phyloP scores from a whole-genome alignment of 2,329 filamentous ascomycete species.

The Ceratocystis cacaofunesta region DNA sequence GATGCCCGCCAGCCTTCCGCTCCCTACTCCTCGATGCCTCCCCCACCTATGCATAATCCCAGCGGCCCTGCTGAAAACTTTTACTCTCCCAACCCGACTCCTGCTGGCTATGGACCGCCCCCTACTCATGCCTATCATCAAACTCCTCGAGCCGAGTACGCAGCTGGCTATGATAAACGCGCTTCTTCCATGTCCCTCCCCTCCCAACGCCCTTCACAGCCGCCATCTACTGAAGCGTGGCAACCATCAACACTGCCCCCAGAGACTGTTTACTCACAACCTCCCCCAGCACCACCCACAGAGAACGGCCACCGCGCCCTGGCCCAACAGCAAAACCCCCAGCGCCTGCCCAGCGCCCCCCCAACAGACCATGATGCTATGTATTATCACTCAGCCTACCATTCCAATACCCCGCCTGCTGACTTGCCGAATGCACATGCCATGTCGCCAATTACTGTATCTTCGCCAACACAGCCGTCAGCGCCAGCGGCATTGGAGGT shows the following conservation, averaged over 20 bases:
- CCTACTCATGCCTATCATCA: constrained; percentile 8
- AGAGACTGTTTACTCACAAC: constrained; percentile 25
- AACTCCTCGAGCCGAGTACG: constrained; percentile 3
- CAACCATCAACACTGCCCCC: constrained; percentile 16
- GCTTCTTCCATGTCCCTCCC: not conserved
- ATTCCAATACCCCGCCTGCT: constrained; percentile 19
- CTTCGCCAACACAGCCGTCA: constrained; percentile 7
- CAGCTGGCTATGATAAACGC: not conserved
- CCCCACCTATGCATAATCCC: constrained; percentile 34
- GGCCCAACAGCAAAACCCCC: not conserved
- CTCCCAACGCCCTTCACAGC: constrained; percentile 3
- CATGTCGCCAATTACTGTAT: constrained; percentile 10
- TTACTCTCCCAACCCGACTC: constrained; percentile 44
- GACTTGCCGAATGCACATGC: constrained; percentile 19
- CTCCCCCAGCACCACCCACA: constrained; percentile 22
- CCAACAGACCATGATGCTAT: constrained; percentile 38
- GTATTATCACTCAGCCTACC: constrained; percentile 35
- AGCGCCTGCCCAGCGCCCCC: constrained; percentile 19
- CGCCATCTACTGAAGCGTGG: constrained; percentile 1
- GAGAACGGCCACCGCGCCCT: constrained; percentile 19
- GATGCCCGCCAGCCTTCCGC: constrained; percentile 41
- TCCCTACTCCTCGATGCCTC: constrained; percentile 55
- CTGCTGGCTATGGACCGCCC: constrained; percentile 1
- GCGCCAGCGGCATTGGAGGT: constrained; percentile 12
- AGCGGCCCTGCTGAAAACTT: constrained; percentile 57